Conservation (phyloP, 139 green algal species). For the Mesotaenium endlicherianum region DNA sequence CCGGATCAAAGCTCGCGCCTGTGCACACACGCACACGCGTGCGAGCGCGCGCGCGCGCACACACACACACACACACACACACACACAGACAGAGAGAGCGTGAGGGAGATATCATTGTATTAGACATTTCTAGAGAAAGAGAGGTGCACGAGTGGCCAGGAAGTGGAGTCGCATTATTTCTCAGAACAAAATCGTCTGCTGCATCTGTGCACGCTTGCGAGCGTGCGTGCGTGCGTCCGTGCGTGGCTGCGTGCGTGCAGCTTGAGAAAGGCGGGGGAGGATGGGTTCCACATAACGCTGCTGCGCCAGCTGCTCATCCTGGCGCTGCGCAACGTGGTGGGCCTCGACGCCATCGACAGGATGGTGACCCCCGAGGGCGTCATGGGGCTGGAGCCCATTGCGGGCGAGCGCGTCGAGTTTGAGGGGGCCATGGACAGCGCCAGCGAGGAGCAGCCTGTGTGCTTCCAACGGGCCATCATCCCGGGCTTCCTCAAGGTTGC, state of each 20-base stretch:
- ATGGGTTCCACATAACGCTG: conserved; percentile 2
- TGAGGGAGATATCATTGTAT: no score
- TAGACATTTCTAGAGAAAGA: no score
- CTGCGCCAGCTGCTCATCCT: background rate
- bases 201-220: no score
- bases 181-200: no score
- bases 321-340: background rate
- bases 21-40: no score
- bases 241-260: background rate
- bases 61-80: no score
- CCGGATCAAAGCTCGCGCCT: no score
- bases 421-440: background rate
- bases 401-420: conserved; percentile 15
- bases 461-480: conserved; percentile 17
- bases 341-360: background rate
- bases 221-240: no score
- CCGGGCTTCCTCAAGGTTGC: conserved; percentile 32
- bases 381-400: background rate
- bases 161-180: no score
- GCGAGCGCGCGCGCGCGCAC: no score
- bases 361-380: background rate
- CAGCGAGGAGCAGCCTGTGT: conserved; percentile 26
- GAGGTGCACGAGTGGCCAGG: no score
- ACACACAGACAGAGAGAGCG: no score
- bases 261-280: background rate